These are phyloP conservation scores for Suhomyces sp. DNA, from an alignment of 805 yeast species.

Conservation along the genomic window DNA sequence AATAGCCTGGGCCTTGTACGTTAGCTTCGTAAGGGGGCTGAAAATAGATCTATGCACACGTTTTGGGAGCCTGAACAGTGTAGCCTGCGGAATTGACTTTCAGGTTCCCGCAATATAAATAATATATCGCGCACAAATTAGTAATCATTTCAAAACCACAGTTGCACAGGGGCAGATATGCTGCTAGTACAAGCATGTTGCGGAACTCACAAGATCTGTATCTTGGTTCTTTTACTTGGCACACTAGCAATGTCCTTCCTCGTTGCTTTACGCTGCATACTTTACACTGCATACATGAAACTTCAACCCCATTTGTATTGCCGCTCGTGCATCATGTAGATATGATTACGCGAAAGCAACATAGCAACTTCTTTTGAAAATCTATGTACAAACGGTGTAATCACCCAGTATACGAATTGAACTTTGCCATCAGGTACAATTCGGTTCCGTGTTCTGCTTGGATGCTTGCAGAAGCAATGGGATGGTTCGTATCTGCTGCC, in stretches of 20 bases:
- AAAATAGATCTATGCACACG: no score
- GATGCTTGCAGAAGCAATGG: background rate
- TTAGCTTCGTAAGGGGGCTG: no score
- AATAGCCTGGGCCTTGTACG: no score
- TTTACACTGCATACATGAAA: no score
- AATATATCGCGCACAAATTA: background rate
- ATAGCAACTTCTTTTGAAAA: background rate
- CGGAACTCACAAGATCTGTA: no score
- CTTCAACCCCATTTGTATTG: background rate
- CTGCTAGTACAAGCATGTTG: background rate
- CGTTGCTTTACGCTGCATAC: background rate
- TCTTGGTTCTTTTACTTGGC: background rate
- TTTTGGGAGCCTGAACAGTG: background rate
- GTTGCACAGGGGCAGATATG: background rate
- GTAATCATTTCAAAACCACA: background rate
- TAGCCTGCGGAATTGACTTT: background rate
- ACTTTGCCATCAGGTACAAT: slow-evolving; percentile 24
- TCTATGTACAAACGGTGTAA: background rate
- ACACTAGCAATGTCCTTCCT: background rate
- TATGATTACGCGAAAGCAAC: background rate
- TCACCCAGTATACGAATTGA: slow-evolving; percentile 26
- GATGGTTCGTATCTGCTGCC: background rate
- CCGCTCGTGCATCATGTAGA: background rate
- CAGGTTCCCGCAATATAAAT: background rate
- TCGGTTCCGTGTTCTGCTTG: slow-evolving; percentile 7